phyloP scores from a whole-genome alignment of 257 asterid genomes.

The Penstemon davidsonii region DNA sequence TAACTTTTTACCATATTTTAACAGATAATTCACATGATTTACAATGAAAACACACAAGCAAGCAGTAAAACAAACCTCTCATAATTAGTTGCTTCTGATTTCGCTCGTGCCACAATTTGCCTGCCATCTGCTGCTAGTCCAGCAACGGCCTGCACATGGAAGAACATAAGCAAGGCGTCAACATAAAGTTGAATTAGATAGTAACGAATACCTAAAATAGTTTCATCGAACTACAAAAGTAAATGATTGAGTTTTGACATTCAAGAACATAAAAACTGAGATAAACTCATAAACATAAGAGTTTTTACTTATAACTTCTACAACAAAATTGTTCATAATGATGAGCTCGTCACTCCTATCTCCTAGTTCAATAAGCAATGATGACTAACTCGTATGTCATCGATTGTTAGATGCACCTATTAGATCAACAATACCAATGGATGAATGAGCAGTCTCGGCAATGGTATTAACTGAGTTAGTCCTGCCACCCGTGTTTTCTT shows the following conservation, averaged over 20 bases:
- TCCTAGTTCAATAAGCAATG: no score
- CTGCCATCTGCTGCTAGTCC: slow-evolving; percentile 96
- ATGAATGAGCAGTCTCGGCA: no score
- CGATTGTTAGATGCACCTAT: no score
- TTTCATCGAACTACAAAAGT: background rate
- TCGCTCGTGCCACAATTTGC: slow-evolving; percentile 70
- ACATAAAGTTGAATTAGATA: background rate
- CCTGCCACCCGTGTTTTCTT: no score
- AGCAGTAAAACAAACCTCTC: background rate
- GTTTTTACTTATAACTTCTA: no score
- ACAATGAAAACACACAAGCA: background rate
- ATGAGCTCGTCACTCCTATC: no score
- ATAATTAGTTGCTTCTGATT: background rate
- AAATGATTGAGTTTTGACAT: background rate
- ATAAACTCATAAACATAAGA: no score
- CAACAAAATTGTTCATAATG: no score
- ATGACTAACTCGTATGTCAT: no score
- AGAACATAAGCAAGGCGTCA: slow-evolving; percentile 19
- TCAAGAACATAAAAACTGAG: no score
- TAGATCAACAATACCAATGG: no score
- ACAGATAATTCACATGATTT: background rate
- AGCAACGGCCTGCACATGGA: slow-evolving; percentile 68
- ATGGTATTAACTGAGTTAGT: no score
- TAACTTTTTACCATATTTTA: background rate
- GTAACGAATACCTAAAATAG: background rate